Evolutionary conservation across 2,329 filamentous ascomycete genomes (phyloP), one percentile per base, ranked within the genome.

Genomic region (Akanthomyces dipterigenus): DNA sequence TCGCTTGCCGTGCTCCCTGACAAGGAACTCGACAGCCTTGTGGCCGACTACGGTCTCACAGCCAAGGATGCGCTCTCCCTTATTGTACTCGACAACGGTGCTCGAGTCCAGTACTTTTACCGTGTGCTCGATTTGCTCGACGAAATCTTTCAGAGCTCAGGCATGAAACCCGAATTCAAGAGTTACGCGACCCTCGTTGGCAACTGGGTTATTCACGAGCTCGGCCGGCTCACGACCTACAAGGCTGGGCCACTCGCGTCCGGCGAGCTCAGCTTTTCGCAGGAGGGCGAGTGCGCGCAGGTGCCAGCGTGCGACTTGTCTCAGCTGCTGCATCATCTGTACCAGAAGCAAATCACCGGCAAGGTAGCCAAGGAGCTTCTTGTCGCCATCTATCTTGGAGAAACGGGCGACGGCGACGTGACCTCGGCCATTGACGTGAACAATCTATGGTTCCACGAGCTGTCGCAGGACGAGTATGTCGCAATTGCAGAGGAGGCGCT

Each of bases 1-100:
- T 88, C 81, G 0, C 76, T 96, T 63, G 90, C 91, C 5, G 79
- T 84, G 24, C 77, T 89, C 11, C 91, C 93, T 0, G 92, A 96
- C 66, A 77, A 81, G 18, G 83, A 90, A 61, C 71, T 93, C 2
- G 77, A 84, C 38, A 78, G 82, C 40, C 78, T 96, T 3, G 80
- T 86, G 1, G 66, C 76, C 1, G 73, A 80, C 3, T 92, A 90
- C 67, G 85, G 85, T 0, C 77, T 99, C 14, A 89, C 87, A 0
- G 72, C 85, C 8, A 95, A 95, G 70, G 95, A 99, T 69, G 93
- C 93, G 1, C 83, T 90, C 65, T 89, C 92, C 0, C 78, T 99
- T 38, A 81, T 93, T 51, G 82, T 84, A 8, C 78, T 96, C 1
- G 90, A 98, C 64, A 84, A 88, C 60, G 93, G 93, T 8, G 86